Conservation (phyloP, 768 basidiomycete species). For the Rhizopogon sp. region DNA sequence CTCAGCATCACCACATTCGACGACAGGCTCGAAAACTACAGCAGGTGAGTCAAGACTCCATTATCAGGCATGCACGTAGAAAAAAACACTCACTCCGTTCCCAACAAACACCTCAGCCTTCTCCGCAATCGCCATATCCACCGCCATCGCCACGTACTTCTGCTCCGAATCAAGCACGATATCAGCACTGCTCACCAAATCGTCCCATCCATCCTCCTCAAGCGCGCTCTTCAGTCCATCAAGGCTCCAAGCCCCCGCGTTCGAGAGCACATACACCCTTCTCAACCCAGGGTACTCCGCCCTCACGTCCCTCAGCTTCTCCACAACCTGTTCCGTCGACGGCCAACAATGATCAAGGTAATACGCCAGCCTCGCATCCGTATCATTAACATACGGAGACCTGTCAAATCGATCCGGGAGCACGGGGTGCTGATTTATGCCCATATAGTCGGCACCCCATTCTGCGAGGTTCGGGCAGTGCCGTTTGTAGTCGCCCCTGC, state of each 20-base stretch:
- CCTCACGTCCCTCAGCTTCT: slow-evolving; percentile 30
- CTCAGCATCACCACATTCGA: slow-evolving; percentile 46
- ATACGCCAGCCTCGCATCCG: slow-evolving; percentile 20
- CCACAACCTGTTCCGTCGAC: slow-evolving; percentile 35
- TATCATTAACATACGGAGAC: slow-evolving; percentile 6
- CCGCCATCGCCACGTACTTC: slow-evolving; percentile 42
- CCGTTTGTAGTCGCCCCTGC: slow-evolving; percentile 51
- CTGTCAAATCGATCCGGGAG: slow-evolving; percentile 39
- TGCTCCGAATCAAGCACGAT: slow-evolving; percentile 41
- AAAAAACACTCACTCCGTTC: slow-evolving; percentile 44
- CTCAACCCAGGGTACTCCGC: slow-evolving; percentile 24
- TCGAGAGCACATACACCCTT: slow-evolving; percentile 47
- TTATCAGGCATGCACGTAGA: not conserved
- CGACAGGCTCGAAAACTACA: slow-evolving; percentile 42
- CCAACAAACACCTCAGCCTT: slow-evolving; percentile 56
- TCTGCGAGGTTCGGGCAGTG: slow-evolving; percentile 48
- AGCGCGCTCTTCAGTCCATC: slow-evolving; percentile 33
- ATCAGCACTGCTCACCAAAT: slow-evolving; percentile 38
- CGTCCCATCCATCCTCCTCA: slow-evolving; percentile 44
- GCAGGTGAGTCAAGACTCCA: not conserved
- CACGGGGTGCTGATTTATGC: slow-evolving; percentile 40
- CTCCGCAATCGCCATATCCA: slow-evolving; percentile 59
- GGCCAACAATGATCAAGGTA: slow-evolving; percentile 43
- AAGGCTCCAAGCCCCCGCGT: slow-evolving; percentile 43
- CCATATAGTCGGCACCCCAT: slow-evolving; percentile 43